Base-by-base conservation (phyloP, 768 basidiomycete genomes). In the Dioszegia hungarica region DNA sequence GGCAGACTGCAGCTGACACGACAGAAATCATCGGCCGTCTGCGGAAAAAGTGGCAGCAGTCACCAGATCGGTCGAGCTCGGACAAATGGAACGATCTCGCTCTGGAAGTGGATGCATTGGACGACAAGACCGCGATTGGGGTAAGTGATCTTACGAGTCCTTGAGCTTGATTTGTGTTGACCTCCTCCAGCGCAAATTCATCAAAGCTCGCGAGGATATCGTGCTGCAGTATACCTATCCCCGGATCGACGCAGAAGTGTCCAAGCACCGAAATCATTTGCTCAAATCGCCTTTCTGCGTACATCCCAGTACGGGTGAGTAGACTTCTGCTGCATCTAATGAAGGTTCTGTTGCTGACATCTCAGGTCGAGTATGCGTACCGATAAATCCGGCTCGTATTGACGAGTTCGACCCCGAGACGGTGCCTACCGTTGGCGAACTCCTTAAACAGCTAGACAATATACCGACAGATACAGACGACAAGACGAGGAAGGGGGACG, bases 211-310 rank as follows among this genome's bases (percentile, higher is more conserved):
- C 78, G 86, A 94, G 73, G 94, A 98, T 60, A 83, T 97, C 57
- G 80, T 95, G 44, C 79, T 99, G 12, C 87, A 90, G 65, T 97
- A 95, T 75, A 94, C 89, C 0, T 99, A 98, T 76, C 94, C 94
- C 1, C 85, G 95, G 12, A 82, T 99, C 52, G 95, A 99, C 75
- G 88, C 89, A 14, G 95, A 99, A 75, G 95, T 99, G 27, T 93
- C 92, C 2, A 94, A 98, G 70, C 90, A 93, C 71, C 83, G 92
- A 47, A 98, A 99, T 78, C 95, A 99, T 79, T 81, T 99, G 79
- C 83, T 99, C 52, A 99, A 99, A 77, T 87, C 90, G 20, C 95
- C 95, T 0, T 99, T 99, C 77, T 95, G 93, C 72, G 80, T 98
- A 0, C 95, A 99, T 76, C 95, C 95, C 0, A 89, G 89, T 62